Conservation (phyloP, 2,329 filamentous ascomycete species). For the Madurella fahalii region DNA sequence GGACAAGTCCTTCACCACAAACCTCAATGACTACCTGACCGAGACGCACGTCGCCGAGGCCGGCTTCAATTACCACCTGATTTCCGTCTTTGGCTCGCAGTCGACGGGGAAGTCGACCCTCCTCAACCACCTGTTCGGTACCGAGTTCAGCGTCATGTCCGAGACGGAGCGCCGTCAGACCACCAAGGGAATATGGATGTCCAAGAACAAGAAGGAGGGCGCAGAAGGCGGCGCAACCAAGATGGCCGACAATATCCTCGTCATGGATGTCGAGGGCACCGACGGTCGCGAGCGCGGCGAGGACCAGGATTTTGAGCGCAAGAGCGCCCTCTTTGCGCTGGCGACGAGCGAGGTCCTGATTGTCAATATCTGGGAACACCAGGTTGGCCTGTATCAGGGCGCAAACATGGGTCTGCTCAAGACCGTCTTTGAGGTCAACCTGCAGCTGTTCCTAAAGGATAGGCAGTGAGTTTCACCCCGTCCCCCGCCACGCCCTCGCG, state of each 20-base stretch:
- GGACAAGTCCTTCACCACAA: slow-evolving; percentile 79
- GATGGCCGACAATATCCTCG: slow-evolving; percentile 97
- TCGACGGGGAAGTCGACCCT: slow-evolving; percentile 98
- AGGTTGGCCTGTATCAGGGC: slow-evolving; percentile 95
- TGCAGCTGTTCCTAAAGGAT: slow-evolving; percentile 95
- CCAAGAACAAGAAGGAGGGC: slow-evolving; percentile 76
- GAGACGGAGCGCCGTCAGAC: slow-evolving; percentile 92
- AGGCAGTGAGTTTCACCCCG: slow-evolving; percentile 61
- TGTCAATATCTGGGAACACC: slow-evolving; percentile 99
- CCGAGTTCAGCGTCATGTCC: slow-evolving; percentile 95
- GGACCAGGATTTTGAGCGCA: slow-evolving; percentile 98
- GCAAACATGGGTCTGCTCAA: slow-evolving; percentile 98
- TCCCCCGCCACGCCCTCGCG: neutral
- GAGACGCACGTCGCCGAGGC: slow-evolving; percentile 75
- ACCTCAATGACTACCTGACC: slow-evolving; percentile 77
- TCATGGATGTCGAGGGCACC: slow-evolving; percentile 99
- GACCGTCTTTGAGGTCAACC: slow-evolving; percentile 97
- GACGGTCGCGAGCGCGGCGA: slow-evolving; percentile 94
- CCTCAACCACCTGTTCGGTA: slow-evolving; percentile 92
- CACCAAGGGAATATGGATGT: slow-evolving; percentile 99
- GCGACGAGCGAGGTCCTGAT: slow-evolving; percentile 97
- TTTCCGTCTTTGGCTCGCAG: slow-evolving; percentile 97
- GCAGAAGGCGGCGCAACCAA: slow-evolving; percentile 42
- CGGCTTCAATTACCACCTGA: slow-evolving; percentile 98
- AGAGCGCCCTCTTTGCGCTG: slow-evolving; percentile 93